Base-by-base conservation (phyloP, 306 rosid species). In the Mucuna pruriens region DNA sequence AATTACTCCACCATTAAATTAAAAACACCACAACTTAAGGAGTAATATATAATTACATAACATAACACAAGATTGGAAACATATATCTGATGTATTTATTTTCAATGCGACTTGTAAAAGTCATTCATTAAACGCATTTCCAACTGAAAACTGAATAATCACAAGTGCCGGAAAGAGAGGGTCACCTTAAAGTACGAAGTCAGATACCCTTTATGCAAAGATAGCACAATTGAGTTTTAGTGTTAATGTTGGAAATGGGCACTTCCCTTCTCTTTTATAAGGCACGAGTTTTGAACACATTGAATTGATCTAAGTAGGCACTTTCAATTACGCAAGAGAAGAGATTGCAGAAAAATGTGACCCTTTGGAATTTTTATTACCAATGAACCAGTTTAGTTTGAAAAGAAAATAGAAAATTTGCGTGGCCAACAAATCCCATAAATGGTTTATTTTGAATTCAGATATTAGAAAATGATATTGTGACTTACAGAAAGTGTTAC, bases 371-470 rank as follows among this genome's bases (percentile, higher is more conserved):
- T 71, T n/a, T 72, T 38, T 55, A 49, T 42, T 77, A 4, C 31
- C 23, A 1, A 57, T 2, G 58, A 76, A 60, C 4, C 8, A 2
- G 82, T 82, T 40, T 84, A 19, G 72, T 72, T 83, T 85, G 90
- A 86, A 86, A 75, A 38, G 80, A 69, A 72, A 75, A 54, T 0
- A 10, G 26, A 49, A n/a, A 39, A 20, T 46, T 20, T 70, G 48
- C 1, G 48, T 42, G 84, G 65, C 49, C 51, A 16, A 42, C 12
- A 13, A 55, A 33, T 55, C 72, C 80, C 80, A 57, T 40, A 86
- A 67, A 33, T 51, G 67, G 85, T 75, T 55, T 79, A 9, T 31
- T 55, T 82, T 85, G 91, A 90, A 85, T 83, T 26, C 42, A 72
- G 74, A 70, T 34, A 22, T 52, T 15, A 36, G 29, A 36, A 66